phyloP scores from a whole-genome alignment of 768 basidiomycete genomes.

The Auricularia auricula-judae region DNA sequence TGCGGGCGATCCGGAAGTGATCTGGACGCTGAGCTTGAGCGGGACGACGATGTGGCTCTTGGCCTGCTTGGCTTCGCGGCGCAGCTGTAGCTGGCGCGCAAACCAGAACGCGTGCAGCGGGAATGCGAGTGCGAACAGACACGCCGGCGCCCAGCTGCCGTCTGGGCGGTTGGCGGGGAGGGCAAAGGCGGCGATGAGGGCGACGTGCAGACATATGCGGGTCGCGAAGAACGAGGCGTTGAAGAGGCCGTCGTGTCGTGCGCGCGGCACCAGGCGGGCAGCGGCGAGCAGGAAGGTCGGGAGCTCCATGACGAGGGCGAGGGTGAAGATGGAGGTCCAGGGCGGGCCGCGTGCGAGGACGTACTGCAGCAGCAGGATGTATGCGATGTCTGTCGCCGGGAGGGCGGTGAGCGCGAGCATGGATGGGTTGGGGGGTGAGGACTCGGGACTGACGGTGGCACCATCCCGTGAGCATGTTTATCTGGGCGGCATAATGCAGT shows the following conservation, averaged over 20 bases:
- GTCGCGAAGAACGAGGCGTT: constrained; percentile 39
- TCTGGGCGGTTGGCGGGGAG: constrained; percentile 18
- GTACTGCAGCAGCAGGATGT: constrained; percentile 6
- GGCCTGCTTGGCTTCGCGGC: not conserved
- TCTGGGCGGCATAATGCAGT: constrained; percentile 33
- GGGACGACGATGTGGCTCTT: not conserved
- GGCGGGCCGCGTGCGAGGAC: not conserved
- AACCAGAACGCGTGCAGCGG: constrained; percentile 48
- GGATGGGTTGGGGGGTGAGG: constrained; percentile 31
- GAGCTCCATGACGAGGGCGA: constrained; percentile 21
- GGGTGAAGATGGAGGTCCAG: not conserved
- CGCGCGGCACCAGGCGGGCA: constrained; percentile 29
- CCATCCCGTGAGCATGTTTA: constrained; percentile 47
- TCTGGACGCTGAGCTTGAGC: not conserved
- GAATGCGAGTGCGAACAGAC: constrained; percentile 29
- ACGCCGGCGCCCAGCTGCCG: constrained; percentile 29
- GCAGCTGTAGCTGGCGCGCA: constrained; percentile 14
- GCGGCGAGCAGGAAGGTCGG: constrained; percentile 45
- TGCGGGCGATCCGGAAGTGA: not conserved
- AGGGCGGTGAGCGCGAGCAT: constrained; percentile 33
- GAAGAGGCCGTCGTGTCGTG: constrained; percentile 41
- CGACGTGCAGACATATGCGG: constrained; percentile 36
- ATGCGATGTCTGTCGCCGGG: constrained; percentile 33
- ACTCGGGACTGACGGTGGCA: constrained; percentile 28
- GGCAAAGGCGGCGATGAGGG: constrained; percentile 23